These are phyloP conservation scores for Candida yuanshanica DNA, from an alignment of 805 yeast species.

Conservation along the genomic window DNA sequence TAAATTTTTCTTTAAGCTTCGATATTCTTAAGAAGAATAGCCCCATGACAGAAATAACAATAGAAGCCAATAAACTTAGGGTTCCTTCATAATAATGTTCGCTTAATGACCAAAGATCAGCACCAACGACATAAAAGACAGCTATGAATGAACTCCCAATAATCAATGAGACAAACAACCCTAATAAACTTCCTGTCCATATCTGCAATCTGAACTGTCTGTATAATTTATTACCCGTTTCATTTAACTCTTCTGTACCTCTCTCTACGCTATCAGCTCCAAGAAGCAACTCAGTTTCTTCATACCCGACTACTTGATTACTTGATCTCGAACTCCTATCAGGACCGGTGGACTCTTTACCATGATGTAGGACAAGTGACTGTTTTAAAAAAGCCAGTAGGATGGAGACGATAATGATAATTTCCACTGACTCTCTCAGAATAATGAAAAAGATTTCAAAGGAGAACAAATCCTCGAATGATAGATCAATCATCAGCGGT, in stretches of 20 bases:
- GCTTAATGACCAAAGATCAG: constrained; percentile 80
- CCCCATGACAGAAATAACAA: constrained; percentile 84
- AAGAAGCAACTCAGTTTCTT: constrained; percentile 11
- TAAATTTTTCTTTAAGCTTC: constrained; percentile 79
- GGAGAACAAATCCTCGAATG: constrained; percentile 50
- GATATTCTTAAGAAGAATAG: constrained; percentile 74
- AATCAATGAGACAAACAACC: constrained; percentile 60
- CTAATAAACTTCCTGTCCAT: constrained; percentile 74
- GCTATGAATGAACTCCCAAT: constrained; percentile 69
- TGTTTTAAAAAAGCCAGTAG: constrained; percentile 66
- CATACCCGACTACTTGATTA: neutral
- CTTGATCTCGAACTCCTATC: neutral
- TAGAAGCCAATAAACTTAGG: constrained; percentile 69
- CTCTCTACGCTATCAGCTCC: neutral
- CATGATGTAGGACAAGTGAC: constrained; percentile 37
- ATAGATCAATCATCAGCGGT: constrained; percentile 10
- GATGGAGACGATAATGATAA: constrained; percentile 71
- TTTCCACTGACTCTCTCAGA: constrained; percentile 67
- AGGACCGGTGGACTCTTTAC: constrained; percentile 8
- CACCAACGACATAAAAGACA: constrained; percentile 70
- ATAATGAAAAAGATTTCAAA: constrained; percentile 71
- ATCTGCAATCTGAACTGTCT: constrained; percentile 57
- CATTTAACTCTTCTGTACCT: constrained; percentile 10
- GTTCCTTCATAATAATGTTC: constrained; percentile 89
- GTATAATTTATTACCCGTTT: constrained; percentile 31